These are phyloP conservation scores for Eimeria necatrix DNA, from an alignment of 169 alveolate genomes.

Conservation along the genomic window DNA sequence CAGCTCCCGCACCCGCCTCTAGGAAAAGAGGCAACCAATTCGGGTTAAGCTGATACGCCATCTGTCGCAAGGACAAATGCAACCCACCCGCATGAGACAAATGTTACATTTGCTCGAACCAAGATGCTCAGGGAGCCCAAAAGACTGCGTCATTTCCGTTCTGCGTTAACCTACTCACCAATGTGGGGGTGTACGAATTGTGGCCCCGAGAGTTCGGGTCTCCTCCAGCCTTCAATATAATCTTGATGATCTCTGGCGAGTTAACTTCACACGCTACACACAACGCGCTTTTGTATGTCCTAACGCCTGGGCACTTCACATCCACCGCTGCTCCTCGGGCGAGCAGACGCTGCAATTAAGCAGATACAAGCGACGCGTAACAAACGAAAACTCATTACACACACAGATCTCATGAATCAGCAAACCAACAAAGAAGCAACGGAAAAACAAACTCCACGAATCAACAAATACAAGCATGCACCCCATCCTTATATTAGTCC, in stretches of 20 bases:
- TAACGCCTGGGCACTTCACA: constrained; percentile 87
- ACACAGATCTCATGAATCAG: too few relatives aligned
- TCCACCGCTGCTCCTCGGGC: constrained; percentile 87
- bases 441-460: too few relatives aligned
- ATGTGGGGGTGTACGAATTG: constrained; percentile 89
- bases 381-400: neutral
- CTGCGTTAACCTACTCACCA: constrained; percentile 75
- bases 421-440: too few relatives aligned
- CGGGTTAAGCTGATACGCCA: constrained; percentile 89
- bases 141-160: neutral
- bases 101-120: too few relatives aligned
- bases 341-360: constrained; percentile 85
- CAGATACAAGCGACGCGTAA: neutral
- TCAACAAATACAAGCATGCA: neutral
- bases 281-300: constrained; percentile 92
- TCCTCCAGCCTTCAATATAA: constrained; percentile 91
- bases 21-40: constrained; percentile 90
- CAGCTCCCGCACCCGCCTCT: constrained; percentile 92
- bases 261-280: constrained; percentile 92
- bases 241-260: constrained; percentile 86
- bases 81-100: neutral
- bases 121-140: too few relatives aligned
- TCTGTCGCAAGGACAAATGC: constrained; percentile 44
- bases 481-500: neutral
- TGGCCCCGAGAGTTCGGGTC: constrained; percentile 91